Conservation (phyloP, 768 basidiomycete genomes). For the Boletus rubescentipes region DNA sequence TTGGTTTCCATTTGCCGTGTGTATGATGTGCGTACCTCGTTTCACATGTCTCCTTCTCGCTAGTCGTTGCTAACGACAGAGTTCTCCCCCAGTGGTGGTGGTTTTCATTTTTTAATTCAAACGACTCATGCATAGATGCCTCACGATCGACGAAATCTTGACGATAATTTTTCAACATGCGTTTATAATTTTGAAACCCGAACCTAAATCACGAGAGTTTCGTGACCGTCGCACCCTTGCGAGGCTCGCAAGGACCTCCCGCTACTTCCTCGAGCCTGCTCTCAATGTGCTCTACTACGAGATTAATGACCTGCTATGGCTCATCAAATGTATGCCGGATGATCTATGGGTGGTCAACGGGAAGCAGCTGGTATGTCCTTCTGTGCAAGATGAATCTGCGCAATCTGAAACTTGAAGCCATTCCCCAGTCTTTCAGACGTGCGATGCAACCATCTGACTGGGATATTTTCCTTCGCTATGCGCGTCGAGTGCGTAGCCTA, state of each 20-base stretch:
- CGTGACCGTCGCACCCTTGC: slow-evolving; percentile 32
- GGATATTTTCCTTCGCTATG: slow-evolving; percentile 29
- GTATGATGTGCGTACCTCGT: slow-evolving; percentile 24
- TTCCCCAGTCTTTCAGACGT: slow-evolving; percentile 23
- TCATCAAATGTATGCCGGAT: slow-evolving; percentile 32
- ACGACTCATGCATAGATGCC: slow-evolving; percentile 34
- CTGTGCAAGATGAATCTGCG: not conserved
- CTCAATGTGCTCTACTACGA: slow-evolving; percentile 33
- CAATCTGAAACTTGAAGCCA: slow-evolving; percentile 6
- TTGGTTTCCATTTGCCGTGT: slow-evolving; percentile 18
- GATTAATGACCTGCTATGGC: slow-evolving; percentile 31
- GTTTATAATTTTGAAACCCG: slow-evolving; percentile 27
- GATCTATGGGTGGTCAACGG: slow-evolving; percentile 33
- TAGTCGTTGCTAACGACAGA: not conserved
- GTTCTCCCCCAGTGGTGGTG: slow-evolving; percentile 9
- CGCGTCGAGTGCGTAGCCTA: slow-evolving; percentile 31
- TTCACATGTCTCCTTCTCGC: not conserved
- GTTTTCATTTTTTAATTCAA: slow-evolving; percentile 11
- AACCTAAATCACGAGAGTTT: slow-evolving; percentile 28
- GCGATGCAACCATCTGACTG: slow-evolving; percentile 25
- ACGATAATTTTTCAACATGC: slow-evolving; percentile 33
- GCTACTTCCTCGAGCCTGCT: slow-evolving; percentile 33
- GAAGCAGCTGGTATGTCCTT: slow-evolving; percentile 28
- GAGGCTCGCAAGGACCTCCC: slow-evolving; percentile 32
- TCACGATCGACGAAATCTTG: slow-evolving; percentile 34